Conservation (phyloP, 2,329 filamentous ascomycete species). For the Talaromyces pinophilus region DNA sequence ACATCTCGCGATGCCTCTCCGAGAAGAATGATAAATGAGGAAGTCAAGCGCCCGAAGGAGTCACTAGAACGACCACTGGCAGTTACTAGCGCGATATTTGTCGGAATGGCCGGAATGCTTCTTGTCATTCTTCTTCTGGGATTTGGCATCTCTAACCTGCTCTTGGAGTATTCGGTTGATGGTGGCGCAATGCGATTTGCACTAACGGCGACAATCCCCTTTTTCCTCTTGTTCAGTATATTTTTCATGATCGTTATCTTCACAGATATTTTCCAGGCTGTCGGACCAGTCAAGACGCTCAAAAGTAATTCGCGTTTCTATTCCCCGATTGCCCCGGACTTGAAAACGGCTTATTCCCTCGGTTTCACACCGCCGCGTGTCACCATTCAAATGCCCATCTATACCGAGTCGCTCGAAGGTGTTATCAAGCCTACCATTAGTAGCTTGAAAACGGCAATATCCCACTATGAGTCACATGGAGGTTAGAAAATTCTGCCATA, state of each 20-base stretch:
- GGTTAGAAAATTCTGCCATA: slow-evolving; percentile 7
- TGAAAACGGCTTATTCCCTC: slow-evolving; percentile 25
- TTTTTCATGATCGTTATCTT: slow-evolving; percentile 55
- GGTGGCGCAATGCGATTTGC: slow-evolving; percentile 35
- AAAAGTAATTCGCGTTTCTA: slow-evolving; percentile 51
- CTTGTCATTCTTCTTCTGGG: slow-evolving; percentile 45
- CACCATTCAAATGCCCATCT: slow-evolving; percentile 84
- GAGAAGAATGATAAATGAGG: slow-evolving; percentile 24
- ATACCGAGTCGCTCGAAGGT: slow-evolving; percentile 75
- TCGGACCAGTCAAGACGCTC: slow-evolving; percentile 52
- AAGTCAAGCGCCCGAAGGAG: slow-evolving; percentile 34
- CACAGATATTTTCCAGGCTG: slow-evolving; percentile 53
- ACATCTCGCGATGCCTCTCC: slow-evolving; percentile 14
- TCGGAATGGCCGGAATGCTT: slow-evolving; percentile 43
- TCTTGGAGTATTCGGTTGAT: slow-evolving; percentile 44
- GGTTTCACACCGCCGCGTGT: slow-evolving; percentile 40
- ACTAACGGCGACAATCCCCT: slow-evolving; percentile 36
- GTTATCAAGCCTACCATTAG: slow-evolving; percentile 64
- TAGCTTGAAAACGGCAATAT: slow-evolving; percentile 59
- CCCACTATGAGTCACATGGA: slow-evolving; percentile 53
- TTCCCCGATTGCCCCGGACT: slow-evolving; percentile 34
- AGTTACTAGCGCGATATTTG: slow-evolving; percentile 42
- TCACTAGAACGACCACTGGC: slow-evolving; percentile 47
- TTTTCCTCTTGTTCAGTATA: slow-evolving; percentile 43
- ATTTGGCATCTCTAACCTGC: slow-evolving; percentile 42